phyloP scores from a whole-genome alignment of 176 grass and related monocot species.

The Phoenix roebelenii region DNA sequence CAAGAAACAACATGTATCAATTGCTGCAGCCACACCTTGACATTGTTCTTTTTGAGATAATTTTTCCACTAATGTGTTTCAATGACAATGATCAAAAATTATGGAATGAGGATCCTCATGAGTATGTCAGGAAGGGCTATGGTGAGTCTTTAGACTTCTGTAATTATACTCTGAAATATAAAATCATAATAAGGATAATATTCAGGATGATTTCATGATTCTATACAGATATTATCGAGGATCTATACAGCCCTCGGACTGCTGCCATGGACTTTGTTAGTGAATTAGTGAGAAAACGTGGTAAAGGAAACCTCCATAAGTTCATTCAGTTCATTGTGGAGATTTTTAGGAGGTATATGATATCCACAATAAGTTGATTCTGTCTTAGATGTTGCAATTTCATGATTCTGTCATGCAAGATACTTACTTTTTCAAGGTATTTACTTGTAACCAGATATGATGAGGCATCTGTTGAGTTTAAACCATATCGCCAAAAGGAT shows the following conservation, averaged over 20 bases:
- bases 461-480: slow-evolving; percentile 43
- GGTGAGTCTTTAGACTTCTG: slow-evolving; percentile 33
- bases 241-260: slow-evolving; percentile 87
- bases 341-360: slow-evolving; percentile 59
- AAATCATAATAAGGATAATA: too few species aligned
- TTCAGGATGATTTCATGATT: background rate
- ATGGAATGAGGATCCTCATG: slow-evolving; percentile 96
- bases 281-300: slow-evolving; percentile 91
- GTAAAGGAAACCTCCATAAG: slow-evolving; percentile 80
- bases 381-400: too few species aligned
- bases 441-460: slow-evolving; percentile 37
- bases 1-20: slow-evolving; percentile 88
- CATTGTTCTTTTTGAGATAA: slow-evolving; percentile 83
- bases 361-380: too few species aligned
- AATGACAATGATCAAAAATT: slow-evolving; percentile 86
- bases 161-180: too few species aligned
- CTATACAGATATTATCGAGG: slow-evolving; percentile 81
- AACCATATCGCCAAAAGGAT: slow-evolving; percentile 87
- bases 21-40: slow-evolving; percentile 87
- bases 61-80: slow-evolving; percentile 97
- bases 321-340: slow-evolving; percentile 91
- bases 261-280: slow-evolving; percentile 89
- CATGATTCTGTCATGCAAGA: too few species aligned
- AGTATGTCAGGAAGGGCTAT: slow-evolving; percentile 97
- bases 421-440: too few species aligned